These are phyloP conservation scores for Arxiozyma heterogenica DNA, from an alignment of 1,139 yeast genomes.

Conservation along the genomic window DNA sequence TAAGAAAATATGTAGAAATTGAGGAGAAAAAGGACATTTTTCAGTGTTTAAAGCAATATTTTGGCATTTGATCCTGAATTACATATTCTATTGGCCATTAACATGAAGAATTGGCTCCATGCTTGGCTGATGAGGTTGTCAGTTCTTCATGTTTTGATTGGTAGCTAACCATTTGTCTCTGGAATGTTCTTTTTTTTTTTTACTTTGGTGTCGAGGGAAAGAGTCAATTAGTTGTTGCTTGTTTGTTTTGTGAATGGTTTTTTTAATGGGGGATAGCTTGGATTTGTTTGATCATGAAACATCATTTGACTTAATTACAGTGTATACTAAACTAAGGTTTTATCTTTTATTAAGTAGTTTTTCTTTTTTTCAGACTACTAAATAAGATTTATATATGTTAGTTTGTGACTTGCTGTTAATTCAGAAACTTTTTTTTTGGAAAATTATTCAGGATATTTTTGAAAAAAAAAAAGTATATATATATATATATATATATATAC, in stretches of 20 bases:
- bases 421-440: background rate
- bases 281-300: background rate
- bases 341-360: no score
- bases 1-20: background rate
- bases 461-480: background rate
- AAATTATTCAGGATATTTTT: no score
- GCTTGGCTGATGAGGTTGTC: background rate
- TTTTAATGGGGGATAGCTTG: background rate
- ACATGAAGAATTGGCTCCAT: no score
- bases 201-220: background rate
- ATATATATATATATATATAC: background rate
- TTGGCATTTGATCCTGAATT: background rate
- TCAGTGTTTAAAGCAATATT: background rate
- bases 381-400: no score
- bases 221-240: background rate
- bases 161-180: no score
- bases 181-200: no score
- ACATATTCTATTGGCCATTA: no score
- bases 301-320: no score
- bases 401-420: no score
- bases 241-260: background rate
- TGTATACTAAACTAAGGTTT: no score
- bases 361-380: no score
- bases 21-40: background rate
- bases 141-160: background rate